phyloP scores from a whole-genome alignment of 768 basidiomycete genomes.

The Trametes gibbosa region DNA sequence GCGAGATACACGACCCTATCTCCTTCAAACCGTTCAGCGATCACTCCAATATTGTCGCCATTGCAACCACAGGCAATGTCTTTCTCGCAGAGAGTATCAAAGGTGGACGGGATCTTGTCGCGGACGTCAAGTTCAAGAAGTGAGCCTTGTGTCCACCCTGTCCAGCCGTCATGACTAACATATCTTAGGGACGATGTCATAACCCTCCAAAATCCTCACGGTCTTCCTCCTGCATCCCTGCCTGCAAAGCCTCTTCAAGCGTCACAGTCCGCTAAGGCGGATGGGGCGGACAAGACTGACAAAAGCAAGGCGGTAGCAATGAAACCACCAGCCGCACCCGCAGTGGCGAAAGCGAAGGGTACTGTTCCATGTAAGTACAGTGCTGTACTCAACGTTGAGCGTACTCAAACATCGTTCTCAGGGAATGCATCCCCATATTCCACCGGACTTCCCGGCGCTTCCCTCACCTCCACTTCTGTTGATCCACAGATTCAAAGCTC shows the following conservation, averaged over 20 bases:
- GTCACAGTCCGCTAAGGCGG: conserved; percentile 26
- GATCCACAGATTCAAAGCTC: conserved; percentile 71
- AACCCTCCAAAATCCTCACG: conserved; percentile 91
- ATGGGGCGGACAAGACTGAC: conserved; percentile 18
- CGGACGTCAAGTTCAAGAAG: conserved; percentile 84
- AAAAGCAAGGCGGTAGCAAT: conserved; percentile 33
- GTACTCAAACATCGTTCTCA: conserved; percentile 27
- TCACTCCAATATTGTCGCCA: conserved; percentile 92
- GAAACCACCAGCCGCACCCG: conserved; percentile 31
- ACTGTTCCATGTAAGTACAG: conserved; percentile 57
- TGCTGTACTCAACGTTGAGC: neutral
- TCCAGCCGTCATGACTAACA: neutral
- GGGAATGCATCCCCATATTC: conserved; percentile 94
- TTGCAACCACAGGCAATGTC: conserved; percentile 89
- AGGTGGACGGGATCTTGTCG: conserved; percentile 82
- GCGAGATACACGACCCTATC: conserved; percentile 92
- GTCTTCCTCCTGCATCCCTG: conserved; percentile 57
- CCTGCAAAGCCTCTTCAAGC: conserved; percentile 28
- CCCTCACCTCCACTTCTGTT: conserved; percentile 89
- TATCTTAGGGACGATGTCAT: conserved; percentile 76
- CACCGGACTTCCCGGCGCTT: conserved; percentile 86
- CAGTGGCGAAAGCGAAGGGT: conserved; percentile 49
- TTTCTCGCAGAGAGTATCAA: conserved; percentile 90
- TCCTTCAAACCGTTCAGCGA: conserved; percentile 97
- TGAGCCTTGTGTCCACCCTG: conserved; percentile 30